Conservation (phyloP, 345 rosid genomes). For the Salix brachista region DNA sequence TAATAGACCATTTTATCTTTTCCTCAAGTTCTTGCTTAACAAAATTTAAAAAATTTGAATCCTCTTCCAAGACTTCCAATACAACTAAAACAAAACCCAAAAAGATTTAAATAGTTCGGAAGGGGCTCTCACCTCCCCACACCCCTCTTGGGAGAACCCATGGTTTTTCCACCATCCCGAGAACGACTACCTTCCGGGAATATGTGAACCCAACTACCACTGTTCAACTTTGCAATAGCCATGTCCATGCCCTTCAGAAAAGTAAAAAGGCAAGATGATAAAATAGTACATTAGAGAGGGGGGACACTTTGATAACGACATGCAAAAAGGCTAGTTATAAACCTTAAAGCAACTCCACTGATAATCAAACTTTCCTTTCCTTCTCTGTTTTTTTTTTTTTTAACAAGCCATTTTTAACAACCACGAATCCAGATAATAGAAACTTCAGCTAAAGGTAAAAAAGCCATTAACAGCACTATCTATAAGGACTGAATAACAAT, state of each 20-base stretch:
- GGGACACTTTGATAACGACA: background rate
- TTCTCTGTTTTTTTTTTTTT: too few species aligned
- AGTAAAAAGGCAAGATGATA: conserved; percentile 7
- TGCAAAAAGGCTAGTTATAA: background rate
- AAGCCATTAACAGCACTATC: too few species aligned
- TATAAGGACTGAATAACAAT: too few species aligned
- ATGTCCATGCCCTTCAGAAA: conserved; percentile 84
- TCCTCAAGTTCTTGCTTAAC: background rate
- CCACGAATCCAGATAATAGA: too few species aligned
- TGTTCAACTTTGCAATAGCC: conserved; percentile 80
- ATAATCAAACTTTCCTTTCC: too few species aligned
- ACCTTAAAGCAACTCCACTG: too few species aligned
- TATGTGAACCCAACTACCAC: conserved; percentile 97
- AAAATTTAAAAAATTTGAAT: background rate
- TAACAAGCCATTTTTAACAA: too few species aligned
- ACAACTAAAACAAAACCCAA: background rate
- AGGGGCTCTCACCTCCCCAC: conserved; percentile 69
- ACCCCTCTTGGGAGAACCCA: conserved; percentile 84
- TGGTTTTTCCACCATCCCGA: conserved; percentile 86
- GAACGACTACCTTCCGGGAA: conserved; percentile 98
- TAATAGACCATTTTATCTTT: background rate
- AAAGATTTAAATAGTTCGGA: background rate
- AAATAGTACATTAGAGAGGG: background rate
- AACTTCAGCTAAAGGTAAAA: too few species aligned
- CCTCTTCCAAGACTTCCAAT: background rate